A percentile compares a stretch with the other conserved stretches of the same genome.
Conservation (phyloP, 2,329 filamentous ascomycete species). For the Aspergillus neotritici region DNA sequence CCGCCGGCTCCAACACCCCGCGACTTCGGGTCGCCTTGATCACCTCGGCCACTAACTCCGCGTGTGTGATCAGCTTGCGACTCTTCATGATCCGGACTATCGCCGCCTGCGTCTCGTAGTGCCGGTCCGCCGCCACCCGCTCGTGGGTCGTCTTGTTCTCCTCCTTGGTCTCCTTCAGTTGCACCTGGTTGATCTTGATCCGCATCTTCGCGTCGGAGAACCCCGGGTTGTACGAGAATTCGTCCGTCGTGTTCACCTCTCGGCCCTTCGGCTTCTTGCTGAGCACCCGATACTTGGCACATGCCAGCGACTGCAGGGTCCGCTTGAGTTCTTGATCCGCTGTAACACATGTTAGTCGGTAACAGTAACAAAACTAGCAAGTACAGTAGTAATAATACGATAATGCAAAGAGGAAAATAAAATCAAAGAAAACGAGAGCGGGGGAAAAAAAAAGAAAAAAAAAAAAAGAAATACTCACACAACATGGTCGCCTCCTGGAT, state of each 20-base stretch:
- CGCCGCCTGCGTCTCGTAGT: slow-evolving; percentile 94
- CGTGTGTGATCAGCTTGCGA: slow-evolving; percentile 76
- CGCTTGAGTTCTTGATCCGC: slow-evolving; percentile 73
- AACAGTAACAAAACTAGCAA: slow-evolving; percentile 19
- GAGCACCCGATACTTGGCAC: slow-evolving; percentile 78
- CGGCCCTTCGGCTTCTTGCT: slow-evolving; percentile 77
- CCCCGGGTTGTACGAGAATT: slow-evolving; percentile 70
- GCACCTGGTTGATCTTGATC: slow-evolving; percentile 98
- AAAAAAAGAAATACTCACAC: slow-evolving; percentile 41
- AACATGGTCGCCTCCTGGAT: slow-evolving; percentile 71
- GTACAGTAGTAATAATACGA: slow-evolving; percentile 9
- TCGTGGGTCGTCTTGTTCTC: slow-evolving; percentile 95
- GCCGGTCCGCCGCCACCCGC: slow-evolving; percentile 77
- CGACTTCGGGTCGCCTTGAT: slow-evolving; percentile 84
- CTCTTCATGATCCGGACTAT: slow-evolving; percentile 98
- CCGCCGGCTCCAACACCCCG: slow-evolving; percentile 74
- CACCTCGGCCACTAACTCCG: slow-evolving; percentile 84
- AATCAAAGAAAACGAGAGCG: background rate
- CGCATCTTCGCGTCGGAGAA: slow-evolving; percentile 80
- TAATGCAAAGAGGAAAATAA: background rate
- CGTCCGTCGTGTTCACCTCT: slow-evolving; percentile 72
- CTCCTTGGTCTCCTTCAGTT: slow-evolving; percentile 89
- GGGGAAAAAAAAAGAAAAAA: background rate
- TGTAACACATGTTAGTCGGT: slow-evolving; percentile 27
- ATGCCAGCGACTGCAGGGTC: slow-evolving; percentile 91